Conservation (phyloP, 2,329 filamentous ascomycete genomes). For the Bipolaris bicolor region DNA sequence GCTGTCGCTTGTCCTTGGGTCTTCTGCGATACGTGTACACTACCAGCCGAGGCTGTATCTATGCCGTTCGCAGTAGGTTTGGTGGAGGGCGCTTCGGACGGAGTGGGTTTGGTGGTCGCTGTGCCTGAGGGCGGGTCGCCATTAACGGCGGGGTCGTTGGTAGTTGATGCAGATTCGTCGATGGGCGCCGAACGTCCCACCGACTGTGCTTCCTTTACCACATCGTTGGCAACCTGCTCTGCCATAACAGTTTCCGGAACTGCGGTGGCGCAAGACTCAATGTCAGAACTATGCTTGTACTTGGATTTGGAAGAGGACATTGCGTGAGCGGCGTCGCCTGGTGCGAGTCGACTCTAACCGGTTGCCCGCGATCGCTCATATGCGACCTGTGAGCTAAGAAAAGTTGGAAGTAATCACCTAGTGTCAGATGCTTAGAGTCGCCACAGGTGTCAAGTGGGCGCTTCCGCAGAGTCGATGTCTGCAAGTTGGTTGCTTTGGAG, state of each 20-base stretch:
- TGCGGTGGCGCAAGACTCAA: conserved; percentile 43
- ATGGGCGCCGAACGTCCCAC: conserved; percentile 67
- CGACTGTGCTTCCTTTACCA: conserved; percentile 74
- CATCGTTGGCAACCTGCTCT: conserved; percentile 73
- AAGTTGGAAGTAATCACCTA: conserved; percentile 48
- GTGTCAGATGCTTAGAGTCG: conserved; percentile 47
- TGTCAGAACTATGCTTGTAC: conserved; percentile 43
- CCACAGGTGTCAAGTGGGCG: conserved; percentile 48
- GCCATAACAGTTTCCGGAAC: conserved; percentile 70
- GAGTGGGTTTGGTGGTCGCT: conserved; percentile 38
- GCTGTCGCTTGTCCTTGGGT: conserved; percentile 19
- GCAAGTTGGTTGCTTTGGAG: conserved; percentile 39
- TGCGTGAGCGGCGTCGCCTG: conserved; percentile 24
- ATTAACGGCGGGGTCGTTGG: conserved; percentile 61
- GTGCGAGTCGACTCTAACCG: conserved; percentile 27
- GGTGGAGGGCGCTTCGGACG: conserved; percentile 48
- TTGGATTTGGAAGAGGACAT: conserved; percentile 30
- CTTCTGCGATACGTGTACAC: conserved; percentile 26
- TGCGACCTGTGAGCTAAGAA: conserved; percentile 27
- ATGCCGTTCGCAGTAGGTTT: conserved; percentile 33
- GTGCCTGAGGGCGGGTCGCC: conserved; percentile 50
- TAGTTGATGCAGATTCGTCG: conserved; percentile 69
- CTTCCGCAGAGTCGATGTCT: conserved; percentile 50
- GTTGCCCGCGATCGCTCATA: conserved; percentile 33
- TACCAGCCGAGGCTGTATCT: conserved; percentile 25